Conservation (phyloP, 495 filamentous ascomycete genomes). For the Parathielavia hyrcaniae region DNA sequence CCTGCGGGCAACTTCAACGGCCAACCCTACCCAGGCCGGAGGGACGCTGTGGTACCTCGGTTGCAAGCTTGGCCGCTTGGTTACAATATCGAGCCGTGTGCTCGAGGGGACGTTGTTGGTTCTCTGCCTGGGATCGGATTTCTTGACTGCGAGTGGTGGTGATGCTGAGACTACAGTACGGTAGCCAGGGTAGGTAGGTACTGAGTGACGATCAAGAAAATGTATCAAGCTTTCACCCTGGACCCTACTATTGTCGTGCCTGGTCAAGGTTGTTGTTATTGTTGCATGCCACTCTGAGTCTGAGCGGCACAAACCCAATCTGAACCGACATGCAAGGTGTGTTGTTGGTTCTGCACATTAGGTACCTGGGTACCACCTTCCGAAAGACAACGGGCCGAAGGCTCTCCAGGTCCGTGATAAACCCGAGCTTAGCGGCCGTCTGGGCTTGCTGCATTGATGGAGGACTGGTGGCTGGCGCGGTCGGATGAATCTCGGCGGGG, state of each 20-base stretch:
- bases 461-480: no score
- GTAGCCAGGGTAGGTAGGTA: no score
- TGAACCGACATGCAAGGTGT: background rate
- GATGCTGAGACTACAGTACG: background rate
- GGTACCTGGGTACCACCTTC: no score
- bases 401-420: background rate
- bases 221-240: background rate
- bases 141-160: background rate
- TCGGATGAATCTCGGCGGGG: no score
- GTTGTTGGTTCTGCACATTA: conserved; percentile 6
- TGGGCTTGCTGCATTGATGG: background rate
- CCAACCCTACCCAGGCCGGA: conserved; percentile 21
- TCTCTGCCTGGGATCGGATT: no score
- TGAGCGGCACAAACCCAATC: background rate
- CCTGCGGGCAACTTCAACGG: conserved; percentile 3
- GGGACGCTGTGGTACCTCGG: conserved; percentile 18
- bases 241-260: background rate
- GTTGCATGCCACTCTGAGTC: background rate
- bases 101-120: conserved; percentile 2
- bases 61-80: conserved; percentile 5
- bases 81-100: conserved; percentile 2
- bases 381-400: background rate
- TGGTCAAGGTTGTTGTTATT: background rate
- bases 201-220: background rate
- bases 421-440: background rate